Base-by-base conservation (phyloP, 1,284 basidiomycete species). In the Naganishia sp. region DNA sequence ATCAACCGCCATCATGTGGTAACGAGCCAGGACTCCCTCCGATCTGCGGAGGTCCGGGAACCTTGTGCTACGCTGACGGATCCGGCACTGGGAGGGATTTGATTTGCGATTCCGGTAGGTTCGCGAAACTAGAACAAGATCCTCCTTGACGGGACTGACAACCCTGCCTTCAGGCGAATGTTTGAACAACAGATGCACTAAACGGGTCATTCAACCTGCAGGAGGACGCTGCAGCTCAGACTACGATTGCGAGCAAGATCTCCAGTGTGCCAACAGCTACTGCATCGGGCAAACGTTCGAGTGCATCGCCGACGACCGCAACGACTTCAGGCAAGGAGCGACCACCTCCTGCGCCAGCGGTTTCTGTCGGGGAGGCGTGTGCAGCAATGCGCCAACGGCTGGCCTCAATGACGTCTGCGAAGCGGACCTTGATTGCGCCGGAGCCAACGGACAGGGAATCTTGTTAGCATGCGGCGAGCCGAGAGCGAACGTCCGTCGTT, bases 391-490 rank as follows among this genome's bases (percentile, higher is more conserved):
- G 6, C 57, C 57, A 15, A 10, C 31, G 11, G 57, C 57, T 5
- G 4, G 16, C 1, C 57, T 61, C 7, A 46, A 46, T 16, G 57
- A 50, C 23, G 31, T 42, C 6, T 61, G 57, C 15, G 57, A 61
- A 11, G 57, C 49, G n/a, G 57, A 61, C 31, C 46, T 46, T 3
- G 57, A 61, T 28, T 61, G 57, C 18, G 21, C 57, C 13, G 57
- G 57, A 7, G 49, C 33, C n/a, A 33, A 61, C n/a, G 33, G 50
- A 36, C 49, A 42, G 16, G 33, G 3, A n/a, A 46, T 16, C 11
- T 11, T 61, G 13, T 10, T 61, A 18, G 23, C 39, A 10, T 61
- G 57, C 23, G 57, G 57, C 2, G 36, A 42, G 25, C 7, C 48
- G 15, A 21, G 36, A 18, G 46, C 48, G 0, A 25, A 25, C 33